Base-by-base conservation (phyloP, 2,329 filamentous ascomycete species). In the Colletotrichum higginsianum region DNA sequence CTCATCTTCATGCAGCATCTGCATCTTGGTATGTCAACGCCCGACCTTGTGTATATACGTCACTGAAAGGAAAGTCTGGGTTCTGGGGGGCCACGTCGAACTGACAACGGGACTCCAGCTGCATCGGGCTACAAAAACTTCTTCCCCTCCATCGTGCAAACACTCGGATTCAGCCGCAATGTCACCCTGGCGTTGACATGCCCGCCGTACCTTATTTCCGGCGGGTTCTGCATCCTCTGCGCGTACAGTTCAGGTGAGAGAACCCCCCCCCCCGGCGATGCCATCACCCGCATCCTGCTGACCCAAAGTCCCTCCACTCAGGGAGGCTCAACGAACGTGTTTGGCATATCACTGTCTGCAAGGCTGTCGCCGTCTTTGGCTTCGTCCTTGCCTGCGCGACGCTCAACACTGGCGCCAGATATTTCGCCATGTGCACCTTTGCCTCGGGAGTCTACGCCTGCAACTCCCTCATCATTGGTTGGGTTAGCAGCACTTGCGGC, bases 1-100 rank as follows among this genome's bases (percentile, higher is more conserved):
- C 83, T 86, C 61, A 80, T 81, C 7, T 78, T 85, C 68, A 86
- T 86, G 84, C 83, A 85, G 73, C 85, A 86, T 72, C 82, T 84
- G 76, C 84, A 86, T 75, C 77, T 86, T 40, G 82, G 82, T 6
- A 84, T 84, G 21, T 23, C 21, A 84, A 84, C 50, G 79, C 21
- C 21, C 21, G 21, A 23, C 21, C 21, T 2, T 23, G 21, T 23
- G 21, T 23, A 23, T 23, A 23, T 2, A 23, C 21, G 21, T 23
- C 21, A 23, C 21, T 23, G 21, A 23, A 23, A 23, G 21, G 21
- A 23, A 23, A 23, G 21, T 23, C 21, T 23, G 21, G 21, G 21
- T 23, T 23, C 21, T 23, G 21, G 21, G 21, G 21, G 21, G 21
- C 21, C 21, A 23, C 21, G 21, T 23, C 21, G 21, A 23, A 23